Percentiles rank a stretch among this genome's conserved stretches.
These are phyloP conservation scores for Aspergillus oerlinghausenensis DNA, from an alignment of 2,329 filamentous ascomycete species.

Conservation along the genomic window DNA sequence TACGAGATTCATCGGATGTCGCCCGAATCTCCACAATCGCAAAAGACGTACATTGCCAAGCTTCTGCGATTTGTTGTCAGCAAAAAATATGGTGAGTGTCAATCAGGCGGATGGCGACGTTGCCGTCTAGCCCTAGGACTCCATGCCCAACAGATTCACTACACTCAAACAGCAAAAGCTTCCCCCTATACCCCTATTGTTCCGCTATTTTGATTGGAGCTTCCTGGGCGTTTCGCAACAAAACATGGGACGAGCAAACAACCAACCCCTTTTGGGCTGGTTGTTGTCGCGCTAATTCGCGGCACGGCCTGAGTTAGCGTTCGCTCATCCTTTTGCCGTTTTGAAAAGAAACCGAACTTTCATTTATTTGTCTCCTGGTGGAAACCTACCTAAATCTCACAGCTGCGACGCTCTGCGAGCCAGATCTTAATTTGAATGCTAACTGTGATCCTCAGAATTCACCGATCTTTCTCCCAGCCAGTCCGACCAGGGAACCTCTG, in stretches of 20 bases:
- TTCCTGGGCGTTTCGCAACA: background rate
- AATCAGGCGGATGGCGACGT: background rate
- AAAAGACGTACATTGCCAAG: constrained; percentile 69
- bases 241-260: constrained; percentile 7
- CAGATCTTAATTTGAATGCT: constrained; percentile 6
- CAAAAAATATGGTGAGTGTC: constrained; percentile 61
- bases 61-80: constrained; percentile 69
- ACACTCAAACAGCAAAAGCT: background rate
- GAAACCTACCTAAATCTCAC: constrained; percentile 4
- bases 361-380: background rate
- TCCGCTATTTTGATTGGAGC: background rate
- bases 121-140: constrained; percentile 1
- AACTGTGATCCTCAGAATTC: constrained; percentile 11
- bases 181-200: background rate
- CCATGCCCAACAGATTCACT: background rate
- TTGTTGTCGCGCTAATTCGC: constrained; percentile 19
- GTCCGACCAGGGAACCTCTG: constrained; percentile 60
- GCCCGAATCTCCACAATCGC: constrained; percentile 63
- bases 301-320: constrained; percentile 21
- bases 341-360: constrained; percentile 1
- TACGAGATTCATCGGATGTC: constrained; percentile 72
- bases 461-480: constrained; percentile 44
- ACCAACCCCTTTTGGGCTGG: constrained; percentile 10
- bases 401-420: constrained; percentile 1
- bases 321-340: constrained; percentile 22